phyloP scores from a whole-genome alignment of 805 yeast species.

The Diddensiella santjacobensis region DNA sequence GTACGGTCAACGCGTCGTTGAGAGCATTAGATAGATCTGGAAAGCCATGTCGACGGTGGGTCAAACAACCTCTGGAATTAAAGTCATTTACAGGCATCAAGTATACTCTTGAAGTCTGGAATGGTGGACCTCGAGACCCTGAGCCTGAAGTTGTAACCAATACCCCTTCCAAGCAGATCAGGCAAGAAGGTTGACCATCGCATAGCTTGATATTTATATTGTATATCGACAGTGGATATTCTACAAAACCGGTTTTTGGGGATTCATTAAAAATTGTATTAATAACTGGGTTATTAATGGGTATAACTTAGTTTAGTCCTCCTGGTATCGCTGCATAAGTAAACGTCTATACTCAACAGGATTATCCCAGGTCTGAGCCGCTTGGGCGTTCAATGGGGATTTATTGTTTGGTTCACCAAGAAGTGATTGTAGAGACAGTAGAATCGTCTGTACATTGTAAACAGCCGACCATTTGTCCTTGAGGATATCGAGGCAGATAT shows the following conservation, averaged over 20 bases:
- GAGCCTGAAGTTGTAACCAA: too few species aligned
- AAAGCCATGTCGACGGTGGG: constrained; percentile 44
- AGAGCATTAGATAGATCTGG: constrained; percentile 43
- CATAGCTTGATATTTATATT: too few species aligned
- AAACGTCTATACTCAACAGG: constrained; percentile 40
- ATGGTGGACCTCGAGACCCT: constrained; percentile 29
- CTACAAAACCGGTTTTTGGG: too few species aligned
- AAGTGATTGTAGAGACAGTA: constrained; percentile 55
- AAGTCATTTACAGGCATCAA: constrained; percentile 45
- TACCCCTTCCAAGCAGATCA: too few species aligned
- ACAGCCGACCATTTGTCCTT: constrained; percentile 65
- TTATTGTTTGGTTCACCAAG: constrained; percentile 61
- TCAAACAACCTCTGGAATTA: constrained; percentile 36
- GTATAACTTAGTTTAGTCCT: constrained; percentile 26
- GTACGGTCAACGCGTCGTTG: constrained; percentile 34
- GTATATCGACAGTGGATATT: too few species aligned
- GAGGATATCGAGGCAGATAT: constrained; percentile 60
- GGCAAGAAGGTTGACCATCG: too few species aligned
- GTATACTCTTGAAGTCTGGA: constrained; percentile 39
- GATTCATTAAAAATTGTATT: too few species aligned
- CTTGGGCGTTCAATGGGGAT: constrained; percentile 53
- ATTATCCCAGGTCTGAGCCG: constrained; percentile 53
- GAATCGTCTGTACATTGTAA: constrained; percentile 56
- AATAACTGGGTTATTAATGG: not conserved
- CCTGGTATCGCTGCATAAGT: constrained; percentile 39